Evolutionary conservation across 2,329 filamentous ascomycete species (phyloP).

Genomic region (Remersonia thermophila): DNA sequence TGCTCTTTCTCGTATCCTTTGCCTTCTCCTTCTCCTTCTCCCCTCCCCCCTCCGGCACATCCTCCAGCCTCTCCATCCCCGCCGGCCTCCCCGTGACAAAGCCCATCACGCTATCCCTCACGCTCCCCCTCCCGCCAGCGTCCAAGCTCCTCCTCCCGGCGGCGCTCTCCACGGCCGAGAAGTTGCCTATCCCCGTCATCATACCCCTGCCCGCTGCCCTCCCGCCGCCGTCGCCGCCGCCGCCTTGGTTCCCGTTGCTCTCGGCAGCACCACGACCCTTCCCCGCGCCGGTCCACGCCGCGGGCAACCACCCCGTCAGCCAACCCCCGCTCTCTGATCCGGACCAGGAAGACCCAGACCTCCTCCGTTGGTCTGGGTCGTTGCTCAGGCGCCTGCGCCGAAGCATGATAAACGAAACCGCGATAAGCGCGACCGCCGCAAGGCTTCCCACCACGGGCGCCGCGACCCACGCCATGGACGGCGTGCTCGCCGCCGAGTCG

Average conservation of each 20-base stretch:
- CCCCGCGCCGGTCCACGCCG: conserved; percentile 1
- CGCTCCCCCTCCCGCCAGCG: conserved; percentile 1
- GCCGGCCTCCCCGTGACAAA: conserved; percentile 10
- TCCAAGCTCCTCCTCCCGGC: conserved; percentile 1
- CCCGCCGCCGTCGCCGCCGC: not conserved
- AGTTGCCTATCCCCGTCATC: conserved; percentile 14
- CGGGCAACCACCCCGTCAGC: conserved; percentile 12
- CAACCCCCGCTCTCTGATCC: no score
- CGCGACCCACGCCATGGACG: conserved; percentile 22
- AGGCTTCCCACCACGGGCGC: conserved; percentile 24
- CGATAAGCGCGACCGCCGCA: conserved; percentile 22
- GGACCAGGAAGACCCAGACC: no score
- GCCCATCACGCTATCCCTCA: conserved; percentile 13
- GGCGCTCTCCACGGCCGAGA: conserved; percentile 10
- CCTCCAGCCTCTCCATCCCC: conserved; percentile 18
- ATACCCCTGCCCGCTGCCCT: not conserved
- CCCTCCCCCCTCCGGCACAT: conserved; percentile 14
- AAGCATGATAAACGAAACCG: conserved; percentile 21
- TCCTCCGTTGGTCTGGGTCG: not conserved
- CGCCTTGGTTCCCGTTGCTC: no score
- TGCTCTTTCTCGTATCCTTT: conserved; percentile 8
- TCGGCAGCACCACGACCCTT: not conserved
- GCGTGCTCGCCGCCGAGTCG: not conserved
- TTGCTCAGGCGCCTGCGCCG: conserved; percentile 18
- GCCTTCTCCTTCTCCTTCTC: not conserved